Conservation (phyloP, 2,329 filamentous ascomycete genomes). For the Dissoconium aciculare region DNA sequence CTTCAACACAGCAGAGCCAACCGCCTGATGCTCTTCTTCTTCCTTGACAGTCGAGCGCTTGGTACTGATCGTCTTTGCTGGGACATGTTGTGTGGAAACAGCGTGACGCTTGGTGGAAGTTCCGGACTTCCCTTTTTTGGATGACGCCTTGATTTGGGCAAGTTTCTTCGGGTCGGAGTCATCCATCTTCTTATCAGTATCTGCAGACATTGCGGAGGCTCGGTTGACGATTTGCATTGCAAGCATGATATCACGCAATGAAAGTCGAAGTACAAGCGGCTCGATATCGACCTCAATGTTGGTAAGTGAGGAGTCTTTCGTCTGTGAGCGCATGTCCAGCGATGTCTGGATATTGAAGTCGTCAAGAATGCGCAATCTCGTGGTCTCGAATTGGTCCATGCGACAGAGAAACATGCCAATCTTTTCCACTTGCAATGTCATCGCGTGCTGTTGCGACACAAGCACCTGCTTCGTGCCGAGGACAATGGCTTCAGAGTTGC, state of each 20-base stretch:
- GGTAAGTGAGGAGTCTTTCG: conserved; percentile 46
- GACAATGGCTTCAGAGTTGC: conserved; percentile 89
- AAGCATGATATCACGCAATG: conserved; percentile 83
- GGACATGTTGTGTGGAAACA: conserved; percentile 29
- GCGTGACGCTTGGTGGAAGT: conserved; percentile 34
- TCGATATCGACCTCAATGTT: conserved; percentile 81
- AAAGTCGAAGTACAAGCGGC: conserved; percentile 77
- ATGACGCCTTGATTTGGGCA: conserved; percentile 33
- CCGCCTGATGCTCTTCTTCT: conserved; percentile 24
- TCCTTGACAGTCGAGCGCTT: conserved; percentile 38
- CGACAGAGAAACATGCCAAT: conserved; percentile 97
- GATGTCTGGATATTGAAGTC: conserved; percentile 88
- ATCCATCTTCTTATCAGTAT: conserved; percentile 31
- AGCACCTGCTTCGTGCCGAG: conserved; percentile 86
- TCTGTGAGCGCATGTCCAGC: conserved; percentile 57
- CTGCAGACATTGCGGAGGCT: conserved; percentile 66
- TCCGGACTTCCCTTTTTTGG: conserved; percentile 24
- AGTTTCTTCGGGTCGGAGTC: conserved; percentile 44
- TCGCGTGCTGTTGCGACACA: conserved; percentile 81
- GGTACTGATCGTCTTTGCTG: conserved; percentile 33
- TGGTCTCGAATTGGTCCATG: conserved; percentile 94
- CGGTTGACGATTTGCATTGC: conserved; percentile 84
- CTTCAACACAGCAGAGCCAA: conserved; percentile 41
- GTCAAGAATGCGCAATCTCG: conserved; percentile 79
- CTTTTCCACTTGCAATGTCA: conserved; percentile 84